These are phyloP conservation scores for Xylaria palmicola DNA, from an alignment of 495 filamentous ascomycete species.

Conservation along the genomic window DNA sequence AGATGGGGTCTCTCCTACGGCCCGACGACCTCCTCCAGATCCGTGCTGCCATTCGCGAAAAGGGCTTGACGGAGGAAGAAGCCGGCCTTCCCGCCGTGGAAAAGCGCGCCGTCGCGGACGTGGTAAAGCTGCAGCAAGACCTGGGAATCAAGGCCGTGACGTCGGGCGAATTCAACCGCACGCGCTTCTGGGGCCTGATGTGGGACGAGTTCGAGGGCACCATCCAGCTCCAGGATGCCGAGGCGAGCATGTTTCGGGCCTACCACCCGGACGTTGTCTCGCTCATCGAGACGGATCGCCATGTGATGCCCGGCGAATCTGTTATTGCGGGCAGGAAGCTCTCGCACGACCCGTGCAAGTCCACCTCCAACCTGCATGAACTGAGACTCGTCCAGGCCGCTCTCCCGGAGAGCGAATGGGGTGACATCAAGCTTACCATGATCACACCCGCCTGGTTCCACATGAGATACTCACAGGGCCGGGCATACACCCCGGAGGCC, in stretches of 20 bases:
- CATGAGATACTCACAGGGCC: slow-evolving; percentile 67
- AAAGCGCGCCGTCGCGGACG: slow-evolving; percentile 64
- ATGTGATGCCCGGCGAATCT: slow-evolving; percentile 71
- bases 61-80: slow-evolving; percentile 54
- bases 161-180: slow-evolving; percentile 70
- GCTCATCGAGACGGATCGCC: slow-evolving; percentile 56
- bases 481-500: slow-evolving; percentile 63
- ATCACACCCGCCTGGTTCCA: slow-evolving; percentile 73
- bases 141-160: slow-evolving; percentile 67
- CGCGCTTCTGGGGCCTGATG: slow-evolving; percentile 65
- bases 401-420: slow-evolving; percentile 57
- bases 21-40: slow-evolving; percentile 64
- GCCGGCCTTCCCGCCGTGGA: slow-evolving; percentile 52
- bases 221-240: slow-evolving; percentile 62
- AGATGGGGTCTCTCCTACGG: slow-evolving; percentile 78
- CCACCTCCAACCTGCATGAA: slow-evolving; percentile 66
- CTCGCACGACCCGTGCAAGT: slow-evolving; percentile 61
- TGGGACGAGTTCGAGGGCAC: slow-evolving; percentile 72
- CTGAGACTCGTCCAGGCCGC: slow-evolving; percentile 63
- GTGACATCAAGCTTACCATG: slow-evolving; percentile 70
- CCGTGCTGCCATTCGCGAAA: slow-evolving; percentile 57
- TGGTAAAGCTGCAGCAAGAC: slow-evolving; percentile 64
- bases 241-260: slow-evolving; percentile 64
- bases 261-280: slow-evolving; percentile 81
- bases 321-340: slow-evolving; percentile 75